Evolutionary conservation across 2,329 filamentous ascomycete species (phyloP).

Genomic region (Simplicillium sp.): DNA sequence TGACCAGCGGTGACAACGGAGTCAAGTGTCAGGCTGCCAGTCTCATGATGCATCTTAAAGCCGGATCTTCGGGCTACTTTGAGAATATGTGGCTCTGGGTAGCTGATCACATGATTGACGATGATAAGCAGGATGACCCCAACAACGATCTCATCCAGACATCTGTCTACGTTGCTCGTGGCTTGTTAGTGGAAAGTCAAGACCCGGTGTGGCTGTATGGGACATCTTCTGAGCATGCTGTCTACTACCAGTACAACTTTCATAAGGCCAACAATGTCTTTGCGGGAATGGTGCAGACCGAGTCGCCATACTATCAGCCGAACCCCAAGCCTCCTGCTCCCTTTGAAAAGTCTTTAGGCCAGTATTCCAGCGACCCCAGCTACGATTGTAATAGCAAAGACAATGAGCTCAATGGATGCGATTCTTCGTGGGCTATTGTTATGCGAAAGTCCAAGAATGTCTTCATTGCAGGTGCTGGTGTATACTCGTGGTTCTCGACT

Average conservation of each 20-base stretch:
- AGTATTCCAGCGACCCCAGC: conserved; percentile 7
- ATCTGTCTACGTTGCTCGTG: conserved; percentile 20
- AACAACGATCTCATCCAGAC: conserved; percentile 16
- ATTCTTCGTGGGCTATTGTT: conserved; percentile 13
- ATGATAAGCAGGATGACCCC: conserved; percentile 1
- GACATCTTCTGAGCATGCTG: conserved; percentile 38
- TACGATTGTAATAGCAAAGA: conserved; percentile 7
- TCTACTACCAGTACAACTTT: conserved; percentile 42
- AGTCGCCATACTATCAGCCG: conserved; percentile 51
- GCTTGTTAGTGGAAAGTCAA: conserved; percentile 14
- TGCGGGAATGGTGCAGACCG: conserved; percentile 57
- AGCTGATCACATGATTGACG: conserved; percentile 48
- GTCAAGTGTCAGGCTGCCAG: conserved; percentile 52
- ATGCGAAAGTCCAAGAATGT: conserved; percentile 11
- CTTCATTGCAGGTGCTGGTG: conserved; percentile 12
- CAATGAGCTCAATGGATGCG: conserved; percentile 10
- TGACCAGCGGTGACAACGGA: conserved; percentile 27
- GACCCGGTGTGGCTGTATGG: conserved; percentile 27
- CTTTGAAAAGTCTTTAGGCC: conserved; percentile 6
- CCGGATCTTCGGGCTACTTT: conserved; percentile 35
- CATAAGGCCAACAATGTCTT: conserved; percentile 36
- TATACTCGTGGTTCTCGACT: conserved; percentile 16
- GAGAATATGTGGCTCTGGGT: conserved; percentile 57
- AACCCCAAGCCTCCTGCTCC: conserved; percentile 18
- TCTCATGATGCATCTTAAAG: conserved; percentile 37